Base-by-base conservation (phyloP, 1,284 basidiomycete genomes). In the Schizophyllum amplum region DNA sequence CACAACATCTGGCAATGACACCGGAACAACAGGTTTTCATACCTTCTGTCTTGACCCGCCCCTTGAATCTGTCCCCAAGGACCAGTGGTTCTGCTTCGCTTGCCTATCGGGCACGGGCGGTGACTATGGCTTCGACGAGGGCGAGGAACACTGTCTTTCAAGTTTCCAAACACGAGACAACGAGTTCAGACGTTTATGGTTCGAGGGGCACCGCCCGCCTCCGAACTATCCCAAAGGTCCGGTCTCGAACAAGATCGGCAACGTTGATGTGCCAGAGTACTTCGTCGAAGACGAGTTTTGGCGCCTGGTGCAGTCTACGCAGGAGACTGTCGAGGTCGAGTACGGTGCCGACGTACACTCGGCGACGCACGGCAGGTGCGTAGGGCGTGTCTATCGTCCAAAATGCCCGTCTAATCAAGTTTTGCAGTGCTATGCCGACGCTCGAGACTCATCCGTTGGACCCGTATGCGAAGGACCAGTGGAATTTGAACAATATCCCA, bases 301-400 rank as follows among this genome's bases (percentile, higher is more conserved):
- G 97, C 81, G 95, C 47, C 81, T 99, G 52, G 94, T 98, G 4
- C 88, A 97, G 70, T 90, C 88, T 33, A 82, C 84, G 53, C 77
- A 83, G 48, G 96, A 99, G 69, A 95, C 92, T 0, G 94, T 99
- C 20, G 97, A 99, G 70, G 89, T 99, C 49, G 97, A 99, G 72
- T 99, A 99, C 68, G 97, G 97, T 24, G 97, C 97, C 1, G 97
- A 99, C 69, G 90, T 99, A 24, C 95, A 98, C 71, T 97, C 95
- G 3, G 95, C 95, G 0, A 96, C 93, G 4, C 94, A 98, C 66
- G 96, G 97, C 68, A 94, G 92, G 93, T 94, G 68, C 63, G 77
- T 67, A 3, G 5, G 33, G 20, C 25, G 9, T 9, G 6, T 4
- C 7, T 3, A 52, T 24, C 7, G n/a, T 21, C 7, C 13, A 52